These are phyloP conservation scores for Pistacia vera DNA, from an alignment of 345 rosid genomes.

Conservation along the genomic window DNA sequence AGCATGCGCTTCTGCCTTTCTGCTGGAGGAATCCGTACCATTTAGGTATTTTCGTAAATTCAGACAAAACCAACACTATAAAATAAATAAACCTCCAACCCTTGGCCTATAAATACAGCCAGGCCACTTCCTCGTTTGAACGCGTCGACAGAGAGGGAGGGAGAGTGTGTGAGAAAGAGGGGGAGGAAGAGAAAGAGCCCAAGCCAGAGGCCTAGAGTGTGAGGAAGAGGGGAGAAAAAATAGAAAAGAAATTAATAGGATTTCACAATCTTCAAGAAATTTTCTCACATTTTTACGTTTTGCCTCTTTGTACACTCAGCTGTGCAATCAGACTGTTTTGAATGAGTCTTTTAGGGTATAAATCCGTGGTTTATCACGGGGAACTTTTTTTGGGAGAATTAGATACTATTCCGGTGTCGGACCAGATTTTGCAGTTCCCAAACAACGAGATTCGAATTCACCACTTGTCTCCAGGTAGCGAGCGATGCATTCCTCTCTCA, in stretches of 20 bases:
- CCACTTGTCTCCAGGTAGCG: constrained; percentile 67
- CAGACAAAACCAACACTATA: constrained; percentile 7
- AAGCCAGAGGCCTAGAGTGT: neutral
- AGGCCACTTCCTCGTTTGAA: neutral
- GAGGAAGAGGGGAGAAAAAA: neutral
- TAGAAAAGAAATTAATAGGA: neutral
- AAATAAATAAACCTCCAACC: neutral
- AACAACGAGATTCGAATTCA: constrained; percentile 92
- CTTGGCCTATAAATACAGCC: constrained; percentile 39
- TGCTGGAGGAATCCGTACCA: constrained; percentile 4
- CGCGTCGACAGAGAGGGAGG: constrained; percentile 20
- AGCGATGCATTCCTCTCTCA: constrained; percentile 93
- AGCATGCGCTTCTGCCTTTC: neutral
- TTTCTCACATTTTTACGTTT: constrained; percentile 30
- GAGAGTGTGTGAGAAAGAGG: constrained; percentile 24
- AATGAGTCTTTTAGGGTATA: constrained; percentile 87
- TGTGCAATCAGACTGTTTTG: neutral
- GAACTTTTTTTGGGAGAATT: constrained; percentile 82
- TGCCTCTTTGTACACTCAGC: neutral
- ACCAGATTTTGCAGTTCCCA: constrained; percentile 70
- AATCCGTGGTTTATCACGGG: constrained; percentile 80
- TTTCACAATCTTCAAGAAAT: constrained; percentile 15
- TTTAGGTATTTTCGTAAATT: constrained; percentile 35
- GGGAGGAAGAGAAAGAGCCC: constrained; percentile 1
- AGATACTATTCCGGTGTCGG: constrained; percentile 57